phyloP scores from a whole-genome alignment of 2,329 filamentous ascomycete genomes.

The Colletotrichum musicola region DNA sequence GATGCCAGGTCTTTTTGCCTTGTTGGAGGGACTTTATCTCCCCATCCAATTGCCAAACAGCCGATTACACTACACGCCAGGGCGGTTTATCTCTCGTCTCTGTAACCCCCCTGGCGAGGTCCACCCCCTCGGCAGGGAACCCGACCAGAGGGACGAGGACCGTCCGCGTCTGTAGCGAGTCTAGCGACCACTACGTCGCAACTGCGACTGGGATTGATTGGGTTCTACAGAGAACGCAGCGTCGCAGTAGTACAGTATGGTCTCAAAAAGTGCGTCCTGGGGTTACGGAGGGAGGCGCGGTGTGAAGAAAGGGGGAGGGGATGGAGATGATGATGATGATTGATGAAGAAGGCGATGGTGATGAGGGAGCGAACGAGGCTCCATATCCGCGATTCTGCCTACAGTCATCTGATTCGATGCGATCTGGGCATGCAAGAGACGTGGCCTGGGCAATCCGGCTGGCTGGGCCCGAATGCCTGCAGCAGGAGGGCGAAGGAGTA shows the following conservation, averaged over 20 bases:
- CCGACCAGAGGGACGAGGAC: slow-evolving; percentile 8
- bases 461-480: slow-evolving; percentile 12
- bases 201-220: slow-evolving; percentile 31
- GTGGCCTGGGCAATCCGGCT: slow-evolving; percentile 25
- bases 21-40: slow-evolving; percentile 9
- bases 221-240: slow-evolving; percentile 14
- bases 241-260: slow-evolving; percentile 1
- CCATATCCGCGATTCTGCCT: too few relatives aligned
- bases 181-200: slow-evolving; percentile 16
- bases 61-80: slow-evolving; percentile 12
- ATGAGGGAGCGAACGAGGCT: too few relatives aligned
- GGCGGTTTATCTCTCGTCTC: slow-evolving; percentile 5
- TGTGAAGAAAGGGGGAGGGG: background rate
- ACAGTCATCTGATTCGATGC: slow-evolving; percentile 3
- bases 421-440: slow-evolving; percentile 5
- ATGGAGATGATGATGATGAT: too few relatives aligned
- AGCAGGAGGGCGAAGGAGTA: too few relatives aligned
- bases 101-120: background rate
- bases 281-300: background rate
- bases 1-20: background rate
- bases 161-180: background rate
- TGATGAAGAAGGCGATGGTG: too few relatives aligned
- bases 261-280: background rate
- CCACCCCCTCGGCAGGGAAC: slow-evolving; percentile 6
- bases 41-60: slow-evolving; percentile 17